Conservation (phyloP, 306 rosid genomes). For the Quercus rubra region DNA sequence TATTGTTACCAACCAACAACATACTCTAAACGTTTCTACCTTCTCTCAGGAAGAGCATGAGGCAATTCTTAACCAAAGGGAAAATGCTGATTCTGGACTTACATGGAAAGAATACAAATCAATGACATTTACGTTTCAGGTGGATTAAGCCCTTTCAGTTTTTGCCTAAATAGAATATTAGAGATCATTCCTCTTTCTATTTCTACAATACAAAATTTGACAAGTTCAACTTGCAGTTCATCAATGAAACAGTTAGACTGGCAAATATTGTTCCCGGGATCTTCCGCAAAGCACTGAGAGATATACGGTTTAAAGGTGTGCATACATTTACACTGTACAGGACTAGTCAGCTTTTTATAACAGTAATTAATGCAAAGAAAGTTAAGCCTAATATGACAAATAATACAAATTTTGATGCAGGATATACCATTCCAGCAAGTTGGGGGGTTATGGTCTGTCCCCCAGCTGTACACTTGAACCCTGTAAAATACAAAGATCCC, state of each 20-base stretch:
- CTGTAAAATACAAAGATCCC: constrained; percentile 73
- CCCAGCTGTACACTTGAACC: constrained; percentile 91
- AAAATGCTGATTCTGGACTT: constrained; percentile 58
- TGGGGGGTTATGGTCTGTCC: constrained; percentile 99
- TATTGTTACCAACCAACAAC: constrained; percentile 10
- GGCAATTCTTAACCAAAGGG: constrained; percentile 58
- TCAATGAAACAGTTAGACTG: constrained; percentile 89
- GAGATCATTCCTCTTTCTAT: background rate
- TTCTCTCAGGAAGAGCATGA: constrained; percentile 79
- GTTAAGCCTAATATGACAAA: constrained; percentile 21
- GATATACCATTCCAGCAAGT: constrained; percentile 83
- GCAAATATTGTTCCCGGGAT: constrained; percentile 97
- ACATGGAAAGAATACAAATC: constrained; percentile 98
- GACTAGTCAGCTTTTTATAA: background rate
- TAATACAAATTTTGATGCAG: constrained; percentile 34
- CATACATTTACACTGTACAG: constrained; percentile 9
- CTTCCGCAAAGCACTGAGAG: constrained; percentile 78
- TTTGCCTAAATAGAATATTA: background rate
- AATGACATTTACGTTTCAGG: constrained; percentile 93
- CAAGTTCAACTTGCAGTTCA: constrained; percentile 55
- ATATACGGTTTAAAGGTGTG: constrained; percentile 74
- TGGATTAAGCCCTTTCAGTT: constrained; percentile 16
- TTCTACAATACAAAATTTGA: constrained; percentile 13
- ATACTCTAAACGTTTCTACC: constrained; percentile 9
- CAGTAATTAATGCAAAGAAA: background rate